A percentile compares a stretch with the other conserved stretches of the same genome.
phyloP scores from a whole-genome alignment of 129 eudicot genomes.

The Artemisia argyi region DNA sequence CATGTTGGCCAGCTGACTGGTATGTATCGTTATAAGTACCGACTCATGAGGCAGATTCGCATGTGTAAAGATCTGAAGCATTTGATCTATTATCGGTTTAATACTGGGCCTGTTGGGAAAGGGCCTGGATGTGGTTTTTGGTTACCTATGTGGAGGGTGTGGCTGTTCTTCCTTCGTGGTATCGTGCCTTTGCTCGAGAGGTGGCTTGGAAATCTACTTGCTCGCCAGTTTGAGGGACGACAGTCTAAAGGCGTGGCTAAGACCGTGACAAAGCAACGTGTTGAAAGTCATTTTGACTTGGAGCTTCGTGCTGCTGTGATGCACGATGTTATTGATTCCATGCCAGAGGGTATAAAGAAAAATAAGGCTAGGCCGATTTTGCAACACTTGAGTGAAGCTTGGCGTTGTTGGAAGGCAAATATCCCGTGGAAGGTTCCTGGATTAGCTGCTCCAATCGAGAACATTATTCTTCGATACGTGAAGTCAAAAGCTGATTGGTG shows the following conservation, averaged over 20 bases:
- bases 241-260: conserved; percentile 98
- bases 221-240: conserved; percentile 96
- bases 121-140: conserved; percentile 99
- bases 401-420: conserved; percentile 99
- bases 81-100: conserved; percentile 88
- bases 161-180: conserved; percentile 98
- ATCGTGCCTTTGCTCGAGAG: conserved; percentile 92
- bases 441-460: conserved; percentile 93
- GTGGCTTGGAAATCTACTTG: conserved; percentile 94
- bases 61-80: conserved; percentile 99
- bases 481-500: conserved; percentile 99
- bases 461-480: conserved; percentile 95
- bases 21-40: conserved; percentile 94
- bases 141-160: conserved; percentile 99
- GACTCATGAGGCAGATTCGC: conserved; percentile 95
- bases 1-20: conserved; percentile 99
- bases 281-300: conserved; percentile 96
- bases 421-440: conserved; percentile 99
- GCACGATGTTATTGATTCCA: conserved; percentile 99
- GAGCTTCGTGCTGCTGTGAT: conserved; percentile 99
- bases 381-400: conserved; percentile 99
- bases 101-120: conserved; percentile 99
- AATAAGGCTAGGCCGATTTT: conserved; percentile 93
- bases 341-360: conserved; percentile 99
- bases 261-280: conserved; percentile 98